Conservation (phyloP, 2,329 filamentous ascomycete species). For the Clarireedia paspali region DNA sequence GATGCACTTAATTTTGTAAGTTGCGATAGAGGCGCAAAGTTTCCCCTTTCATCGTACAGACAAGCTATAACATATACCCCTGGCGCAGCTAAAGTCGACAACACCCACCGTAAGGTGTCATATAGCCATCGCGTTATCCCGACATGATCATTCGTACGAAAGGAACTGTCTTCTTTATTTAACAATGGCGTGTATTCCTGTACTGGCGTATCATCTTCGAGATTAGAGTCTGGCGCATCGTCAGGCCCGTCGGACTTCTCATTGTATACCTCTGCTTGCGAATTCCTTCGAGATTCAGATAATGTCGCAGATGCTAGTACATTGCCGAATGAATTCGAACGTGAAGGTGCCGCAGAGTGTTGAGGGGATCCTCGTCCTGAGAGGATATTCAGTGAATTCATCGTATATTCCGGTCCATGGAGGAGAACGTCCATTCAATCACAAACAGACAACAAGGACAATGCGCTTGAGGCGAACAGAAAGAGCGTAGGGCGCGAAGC, state of each 20-base stretch:
- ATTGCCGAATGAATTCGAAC: conserved; percentile 52
- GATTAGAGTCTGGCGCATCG: conserved; percentile 33
- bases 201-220: conserved; percentile 21
- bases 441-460: background rate
- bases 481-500: conserved; percentile 6
- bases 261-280: conserved; percentile 33
- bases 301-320: conserved; percentile 19
- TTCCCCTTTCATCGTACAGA: conserved; percentile 73
- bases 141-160: conserved; percentile 35
- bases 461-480: background rate
- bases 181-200: conserved; percentile 68
- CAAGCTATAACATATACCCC: conserved; percentile 75
- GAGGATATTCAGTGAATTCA: conserved; percentile 96
- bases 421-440: conserved; percentile 14
- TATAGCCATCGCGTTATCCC: conserved; percentile 65
- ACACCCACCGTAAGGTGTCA: conserved; percentile 67
- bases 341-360: conserved; percentile 46
- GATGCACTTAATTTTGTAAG: conserved; percentile 50
- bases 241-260: conserved; percentile 32
- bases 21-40: conserved; percentile 71
- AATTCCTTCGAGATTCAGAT: conserved; percentile 24
- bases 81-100: conserved; percentile 72
- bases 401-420: conserved; percentile 55
- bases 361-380: conserved; percentile 70
- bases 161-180: conserved; percentile 28